Evolutionary conservation across 768 basidiomycete species (phyloP).

Genomic region (Serendipita sp.): DNA sequence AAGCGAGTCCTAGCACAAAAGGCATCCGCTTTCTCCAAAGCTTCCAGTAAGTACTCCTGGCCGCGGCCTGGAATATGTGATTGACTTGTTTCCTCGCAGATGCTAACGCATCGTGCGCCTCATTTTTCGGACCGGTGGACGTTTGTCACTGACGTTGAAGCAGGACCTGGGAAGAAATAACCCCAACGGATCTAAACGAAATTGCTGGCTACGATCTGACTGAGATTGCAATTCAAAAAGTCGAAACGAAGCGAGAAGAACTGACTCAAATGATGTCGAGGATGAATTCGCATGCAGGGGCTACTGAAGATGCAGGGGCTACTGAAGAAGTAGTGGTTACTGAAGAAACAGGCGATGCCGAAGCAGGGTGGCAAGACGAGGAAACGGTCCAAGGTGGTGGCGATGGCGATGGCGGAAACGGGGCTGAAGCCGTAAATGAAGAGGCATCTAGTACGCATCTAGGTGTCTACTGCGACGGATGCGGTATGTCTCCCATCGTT

Average conservation of each 20-base stretch:
- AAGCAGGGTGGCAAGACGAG: not conserved
- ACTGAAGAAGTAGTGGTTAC: not conserved
- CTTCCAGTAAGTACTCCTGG: not conserved
- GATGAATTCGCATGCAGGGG: not conserved
- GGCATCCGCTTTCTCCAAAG: not conserved
- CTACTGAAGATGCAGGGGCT: not conserved
- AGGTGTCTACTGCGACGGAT: not conserved
- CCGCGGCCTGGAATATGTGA: not conserved
- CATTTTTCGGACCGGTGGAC: not conserved
- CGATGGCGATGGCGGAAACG: not conserved
- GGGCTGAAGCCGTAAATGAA: not conserved
- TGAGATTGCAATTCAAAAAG: not conserved
- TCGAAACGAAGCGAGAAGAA: not conserved
- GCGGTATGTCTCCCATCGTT: not conserved
- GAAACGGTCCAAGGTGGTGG: not conserved
- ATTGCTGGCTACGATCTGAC: not conserved
- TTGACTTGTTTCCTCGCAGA: not conserved
- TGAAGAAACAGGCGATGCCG: not conserved
- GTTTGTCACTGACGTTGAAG: not conserved
- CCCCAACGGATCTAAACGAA: not conserved
- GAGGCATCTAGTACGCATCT: not conserved
- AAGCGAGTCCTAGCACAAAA: not conserved
- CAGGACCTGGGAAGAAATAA: not conserved
- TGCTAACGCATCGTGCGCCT: not conserved
- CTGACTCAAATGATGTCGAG: not conserved